A percentile compares a stretch with the other conserved stretches of the same genome.
phyloP scores from a whole-genome alignment of 192 early-diverging fungal genomes.

The Pecoramyces ruminantium region DNA sequence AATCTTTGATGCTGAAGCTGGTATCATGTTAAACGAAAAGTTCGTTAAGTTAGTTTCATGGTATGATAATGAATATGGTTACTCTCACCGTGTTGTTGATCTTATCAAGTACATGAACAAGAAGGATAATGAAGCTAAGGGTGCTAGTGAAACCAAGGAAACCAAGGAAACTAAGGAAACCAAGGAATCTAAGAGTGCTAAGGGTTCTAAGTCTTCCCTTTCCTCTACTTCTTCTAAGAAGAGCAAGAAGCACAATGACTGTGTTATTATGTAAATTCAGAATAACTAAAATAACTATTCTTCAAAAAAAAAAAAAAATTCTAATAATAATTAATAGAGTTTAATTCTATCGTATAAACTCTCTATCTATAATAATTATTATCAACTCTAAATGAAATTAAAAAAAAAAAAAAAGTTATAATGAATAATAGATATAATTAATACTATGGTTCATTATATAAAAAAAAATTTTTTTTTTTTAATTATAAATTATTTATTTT shows the following conservation, averaged over 20 bases:
- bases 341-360: background rate
- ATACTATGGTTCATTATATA: too few relatives aligned
- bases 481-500: too few relatives aligned
- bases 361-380: too few relatives aligned
- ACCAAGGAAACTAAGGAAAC: background rate
- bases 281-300: background rate
- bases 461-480: too few relatives aligned
- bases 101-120: background rate
- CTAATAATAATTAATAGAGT: background rate
- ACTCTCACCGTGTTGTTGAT: slow-evolving; percentile 67
- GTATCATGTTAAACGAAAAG: slow-evolving; percentile 78
- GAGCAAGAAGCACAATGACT: background rate
- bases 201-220: background rate
- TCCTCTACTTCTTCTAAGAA: background rate
- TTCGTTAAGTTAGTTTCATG: slow-evolving; percentile 95
- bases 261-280: background rate
- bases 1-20: slow-evolving; percentile 27
- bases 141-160: background rate
- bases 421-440: too few relatives aligned
- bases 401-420: too few relatives aligned
- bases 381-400: too few relatives aligned
- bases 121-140: background rate
- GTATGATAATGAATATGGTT: slow-evolving; percentile 66
- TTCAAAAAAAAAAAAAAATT: background rate
- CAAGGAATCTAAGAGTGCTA: background rate